Evolutionary conservation across 139 green algal genomes (phyloP), one percentile per base, ranked within the genome.

Genomic region (Picochlorum sp.): DNA sequence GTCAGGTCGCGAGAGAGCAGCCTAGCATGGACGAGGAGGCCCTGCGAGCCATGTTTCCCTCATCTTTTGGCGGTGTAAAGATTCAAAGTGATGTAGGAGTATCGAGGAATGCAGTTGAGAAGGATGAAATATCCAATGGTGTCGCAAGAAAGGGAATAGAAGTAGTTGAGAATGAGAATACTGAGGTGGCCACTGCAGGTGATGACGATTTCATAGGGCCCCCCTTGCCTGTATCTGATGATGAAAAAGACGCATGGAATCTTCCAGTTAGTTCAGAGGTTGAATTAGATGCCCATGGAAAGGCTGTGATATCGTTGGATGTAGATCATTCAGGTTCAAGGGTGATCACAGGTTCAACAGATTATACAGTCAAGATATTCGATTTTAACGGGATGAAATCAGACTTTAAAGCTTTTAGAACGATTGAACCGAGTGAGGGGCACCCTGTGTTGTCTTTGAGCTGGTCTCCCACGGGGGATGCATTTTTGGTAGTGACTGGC

Each of bases 351-450:
- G 91, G 91, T 21, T 81, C 69, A 23, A 45, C 86, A 9, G 91
- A 97, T 74, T 90, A 92, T 72, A 77, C 49, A n/a, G 65, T 92
- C 7, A 76, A 77, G 11, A 74, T 95, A 6, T 96, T 87, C 62
- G 89, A 96, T 71, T 96, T 97, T 72, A 85, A 86, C 49, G 91
- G 90, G 51, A 94, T 97, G 86, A 94, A 91, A 77, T 68, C 76
- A 1, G 86, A 95, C 70, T 73, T 90, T 71, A 72, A 67, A 15
- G 66, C 78, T 50, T 96, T 96, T 74, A 77, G 67, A 54, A 86
- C 78, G 31, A 16, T 95, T 4, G 81, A 88, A 63, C 80, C 84
- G 0, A 72, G 56, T 4, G 91, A 95, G 16, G 91, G 88, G 3
- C 83, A 95, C 62, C 89, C 88, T 1, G 77, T 96, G 30, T 70